A percentile compares a stretch with the other conserved stretches of the same genome.
Conservation (phyloP, 225 moss, liverwort and hornwort genomes). For the Physcomitrellopsis africana region DNA sequence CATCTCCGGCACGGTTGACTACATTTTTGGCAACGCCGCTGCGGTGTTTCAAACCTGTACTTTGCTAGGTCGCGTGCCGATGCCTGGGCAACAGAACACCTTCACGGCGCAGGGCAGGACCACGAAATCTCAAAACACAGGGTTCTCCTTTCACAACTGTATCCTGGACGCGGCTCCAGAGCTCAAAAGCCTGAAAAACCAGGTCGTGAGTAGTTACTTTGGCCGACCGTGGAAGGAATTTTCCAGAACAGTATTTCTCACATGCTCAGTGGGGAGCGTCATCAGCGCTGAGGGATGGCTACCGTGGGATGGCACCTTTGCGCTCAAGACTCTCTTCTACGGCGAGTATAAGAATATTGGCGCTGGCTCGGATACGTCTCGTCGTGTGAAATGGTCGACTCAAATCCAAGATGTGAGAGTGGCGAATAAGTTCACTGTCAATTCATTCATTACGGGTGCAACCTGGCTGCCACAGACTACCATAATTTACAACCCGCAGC, state of each 20-base stretch:
- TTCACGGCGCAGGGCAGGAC: constrained; percentile 62
- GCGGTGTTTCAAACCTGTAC: constrained; percentile 50
- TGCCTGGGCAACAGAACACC: constrained; percentile 24
- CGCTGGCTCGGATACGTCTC: constrained; percentile 32
- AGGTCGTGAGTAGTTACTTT: constrained; percentile 35
- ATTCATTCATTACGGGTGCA: constrained; percentile 24
- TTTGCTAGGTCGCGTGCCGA: constrained; percentile 30
- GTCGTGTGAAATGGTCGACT: constrained; percentile 51
- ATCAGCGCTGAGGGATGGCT: constrained; percentile 51
- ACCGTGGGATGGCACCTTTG: constrained; percentile 51
- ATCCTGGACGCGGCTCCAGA: constrained; percentile 33
- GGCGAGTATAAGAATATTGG: constrained; percentile 53
- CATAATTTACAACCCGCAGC: no score
- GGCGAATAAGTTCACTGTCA: constrained; percentile 24
- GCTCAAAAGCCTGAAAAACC: constrained; percentile 11
- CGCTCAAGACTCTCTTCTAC: constrained; percentile 45
- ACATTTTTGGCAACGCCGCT: constrained; percentile 57
- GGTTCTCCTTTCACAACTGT: constrained; percentile 60
- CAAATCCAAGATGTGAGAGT: constrained; percentile 33
- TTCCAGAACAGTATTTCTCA: constrained; percentile 43
- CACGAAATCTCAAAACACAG: constrained; percentile 51
- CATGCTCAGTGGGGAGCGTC: constrained; percentile 33
- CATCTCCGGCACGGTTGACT: constrained; percentile 52
- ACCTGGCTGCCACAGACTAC: constrained; percentile 25
- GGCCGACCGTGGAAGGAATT: constrained; percentile 65